These are phyloP conservation scores for Nidula niveotomentosa DNA, from an alignment of 1,284 basidiomycete species.

Conservation along the genomic window DNA sequence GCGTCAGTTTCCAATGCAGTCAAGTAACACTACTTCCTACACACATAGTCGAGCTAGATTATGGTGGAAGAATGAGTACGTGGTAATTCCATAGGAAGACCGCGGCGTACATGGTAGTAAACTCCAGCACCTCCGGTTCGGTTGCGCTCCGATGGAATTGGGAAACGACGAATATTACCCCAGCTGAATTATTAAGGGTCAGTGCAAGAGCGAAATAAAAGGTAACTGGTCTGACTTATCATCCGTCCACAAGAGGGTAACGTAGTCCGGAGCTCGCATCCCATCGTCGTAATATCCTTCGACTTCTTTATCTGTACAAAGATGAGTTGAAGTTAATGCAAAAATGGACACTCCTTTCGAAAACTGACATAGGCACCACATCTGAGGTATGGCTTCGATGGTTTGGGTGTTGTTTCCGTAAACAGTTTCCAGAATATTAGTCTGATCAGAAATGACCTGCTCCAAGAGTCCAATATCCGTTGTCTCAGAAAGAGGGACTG, in stretches of 20 bases:
- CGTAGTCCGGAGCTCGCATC: slow-evolving; percentile 52
- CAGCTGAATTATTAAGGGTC: slow-evolving; percentile 28
- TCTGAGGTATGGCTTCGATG: slow-evolving; percentile 51
- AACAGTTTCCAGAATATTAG: slow-evolving; percentile 56
- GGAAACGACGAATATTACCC: slow-evolving; percentile 61
- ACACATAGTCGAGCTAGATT: slow-evolving; percentile 44
- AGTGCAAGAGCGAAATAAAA: not conserved
- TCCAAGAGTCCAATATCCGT: slow-evolving; percentile 53
- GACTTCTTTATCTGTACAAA: slow-evolving; percentile 56
- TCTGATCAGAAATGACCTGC: slow-evolving; percentile 60
- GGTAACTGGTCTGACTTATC: slow-evolving; percentile 44
- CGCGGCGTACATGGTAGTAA: slow-evolving; percentile 59
- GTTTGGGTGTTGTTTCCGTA: slow-evolving; percentile 47
- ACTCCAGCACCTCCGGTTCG: slow-evolving; percentile 66
- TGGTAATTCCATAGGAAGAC: not conserved
- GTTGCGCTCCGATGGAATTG: slow-evolving; percentile 48
- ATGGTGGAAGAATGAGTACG: not conserved
- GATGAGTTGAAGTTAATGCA: no score
- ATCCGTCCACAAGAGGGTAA: slow-evolving; percentile 60
- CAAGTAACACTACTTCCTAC: slow-evolving; percentile 2
- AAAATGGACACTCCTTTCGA: not conserved
- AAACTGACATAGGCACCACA: slow-evolving; percentile 61
- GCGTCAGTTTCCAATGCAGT: no score
- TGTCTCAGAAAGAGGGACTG: slow-evolving; percentile 51
- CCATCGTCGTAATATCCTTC: slow-evolving; percentile 68